Evolutionary conservation across 371 early-diverging fungal species (phyloP), one percentile per base, ranked within the genome.

Genomic region (Syncephalastrum sp.): DNA sequence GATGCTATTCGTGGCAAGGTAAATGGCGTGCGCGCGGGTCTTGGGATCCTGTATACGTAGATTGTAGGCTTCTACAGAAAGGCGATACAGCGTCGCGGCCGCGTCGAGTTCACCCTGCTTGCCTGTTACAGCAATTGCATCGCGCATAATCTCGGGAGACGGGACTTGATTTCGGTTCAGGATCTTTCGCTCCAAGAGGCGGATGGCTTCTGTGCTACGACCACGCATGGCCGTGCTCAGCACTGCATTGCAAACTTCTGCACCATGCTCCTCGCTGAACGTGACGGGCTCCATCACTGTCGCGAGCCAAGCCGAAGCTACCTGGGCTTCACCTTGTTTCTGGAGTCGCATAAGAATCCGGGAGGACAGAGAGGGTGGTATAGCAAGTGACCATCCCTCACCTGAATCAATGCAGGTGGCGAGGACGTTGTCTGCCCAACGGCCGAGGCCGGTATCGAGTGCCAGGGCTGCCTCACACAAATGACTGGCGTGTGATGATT

Each of bases 1-100:
- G 53, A 86, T 73, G 54, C 81, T 81, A 56, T 85, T 85, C 53
- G 68, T 68, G 8, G 64, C 61, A 53, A 68, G 57, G 47, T 71
- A 68, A 12, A 69, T 60, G 7, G 75, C 75, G 23, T 63, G 61
- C 23, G 42, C 50, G 10, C 54, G 48, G 46, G 53, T 54, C n/a
- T 50, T 41, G n/a, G 49, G 21, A n/a, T 65, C 66, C 14, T 61
- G n/a, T 2, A 33, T 33, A 10, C 38, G 38, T 21, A 54, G 45
- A 42, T 73, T 56, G 50, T 62, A 70, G 15, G 65, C 61, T 16
- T 64, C 56, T 15, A 72, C 47, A 5, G 70, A 66, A 21, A 64
- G 56, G 12, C 64, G 46, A 38, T 70, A 75, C 46, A 79, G 61
- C 27, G 43, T 24, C 5, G 68, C 44, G 12, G 75, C 75, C n/a